phyloP scores from a whole-genome alignment of 345 rosid genomes.

The Citrus glauca region DNA sequence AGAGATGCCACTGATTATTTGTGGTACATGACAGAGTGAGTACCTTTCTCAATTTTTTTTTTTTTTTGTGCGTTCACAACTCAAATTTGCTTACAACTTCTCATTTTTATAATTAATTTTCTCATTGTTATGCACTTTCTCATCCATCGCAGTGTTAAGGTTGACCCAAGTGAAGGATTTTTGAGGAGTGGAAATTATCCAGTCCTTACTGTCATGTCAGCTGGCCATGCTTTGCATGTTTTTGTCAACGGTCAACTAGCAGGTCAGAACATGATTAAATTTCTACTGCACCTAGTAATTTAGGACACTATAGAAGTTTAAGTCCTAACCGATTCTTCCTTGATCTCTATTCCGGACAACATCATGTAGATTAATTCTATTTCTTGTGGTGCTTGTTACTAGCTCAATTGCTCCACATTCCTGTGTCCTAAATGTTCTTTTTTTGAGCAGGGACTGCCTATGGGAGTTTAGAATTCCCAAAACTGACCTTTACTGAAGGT shows the following conservation, averaged over 20 bases:
- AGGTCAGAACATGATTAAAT: slow-evolving; percentile 38
- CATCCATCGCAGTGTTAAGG: slow-evolving; percentile 34
- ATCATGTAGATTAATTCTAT: not conserved
- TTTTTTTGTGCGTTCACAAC: not conserved
- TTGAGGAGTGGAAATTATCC: slow-evolving; percentile 54
- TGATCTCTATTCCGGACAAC: not conserved
- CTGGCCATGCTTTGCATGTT: slow-evolving; percentile 95
- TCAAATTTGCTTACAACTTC: not conserved
- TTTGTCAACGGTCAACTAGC: slow-evolving; percentile 78
- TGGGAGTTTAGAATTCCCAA: slow-evolving; percentile 91
- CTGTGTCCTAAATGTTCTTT: not conserved
- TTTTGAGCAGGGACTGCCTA: slow-evolving; percentile 66
- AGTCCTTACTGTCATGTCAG: slow-evolving; percentile 64
- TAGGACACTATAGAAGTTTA: not conserved
- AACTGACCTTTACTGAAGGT: slow-evolving; percentile 64
- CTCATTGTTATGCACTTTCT: not conserved
- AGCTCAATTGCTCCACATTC: not conserved
- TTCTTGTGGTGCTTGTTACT: not conserved
- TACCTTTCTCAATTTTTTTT: slow-evolving; percentile 11
- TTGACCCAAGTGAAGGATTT: slow-evolving; percentile 51
- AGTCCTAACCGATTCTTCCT: not conserved
- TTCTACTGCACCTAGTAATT: not conserved
- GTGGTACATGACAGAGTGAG: slow-evolving; percentile 99
- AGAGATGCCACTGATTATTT: slow-evolving; percentile 84
- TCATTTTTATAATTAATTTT: not conserved